Evolutionary conservation across 2,329 filamentous ascomycete species (phyloP), one percentile per base, ranked within the genome.

Genomic region (Pseudogymnoascus sp.): DNA sequence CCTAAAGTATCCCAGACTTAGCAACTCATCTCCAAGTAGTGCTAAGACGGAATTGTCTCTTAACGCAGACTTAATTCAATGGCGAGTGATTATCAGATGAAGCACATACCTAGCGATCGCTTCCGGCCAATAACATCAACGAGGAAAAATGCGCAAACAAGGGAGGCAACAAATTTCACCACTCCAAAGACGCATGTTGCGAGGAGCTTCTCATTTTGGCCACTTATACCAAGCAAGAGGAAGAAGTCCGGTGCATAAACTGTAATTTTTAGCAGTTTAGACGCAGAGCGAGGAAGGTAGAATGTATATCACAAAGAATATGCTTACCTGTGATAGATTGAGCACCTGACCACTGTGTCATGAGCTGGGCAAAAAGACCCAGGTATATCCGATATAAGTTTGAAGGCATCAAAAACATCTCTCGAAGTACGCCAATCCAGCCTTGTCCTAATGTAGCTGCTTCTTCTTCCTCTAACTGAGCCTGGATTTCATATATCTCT

Each of bases 351-450:
- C 87, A 91, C 70, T 93, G 89, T 0, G 81, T 81, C 1, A 92
- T 78, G 59, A 93, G 73, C 72, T 92, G 89, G 0, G 86, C 84
- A 75, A 85, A 81, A 61, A 85, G 75, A 39, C 84, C 80, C 29
- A 92, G 78, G 71, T 87, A 87, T 3, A 92, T 77, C 3, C 89
- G 82, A 75, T 92, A 92, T 2, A 88, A 75, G 74, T 92, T 92
- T 70, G 81, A 82, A 29, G 82, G 83, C 63, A 84, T 78, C n/a
- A 84, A 70, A 72, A 92, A 81, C 68, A 90, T 80, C 73, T 92
- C 89, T 68, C 84, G 84, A 64, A 91, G 62, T 36, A 85, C 78
- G 2, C 87, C 87, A 1, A 83, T 71, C 76, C 81, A 84, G n/a
- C 83, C 81, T 0, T 84, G 76, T 4, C 87, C 87, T 73, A 81